phyloP scores from a whole-genome alignment of 2,329 filamentous ascomycete genomes.

The Ophiostoma quercus region DNA sequence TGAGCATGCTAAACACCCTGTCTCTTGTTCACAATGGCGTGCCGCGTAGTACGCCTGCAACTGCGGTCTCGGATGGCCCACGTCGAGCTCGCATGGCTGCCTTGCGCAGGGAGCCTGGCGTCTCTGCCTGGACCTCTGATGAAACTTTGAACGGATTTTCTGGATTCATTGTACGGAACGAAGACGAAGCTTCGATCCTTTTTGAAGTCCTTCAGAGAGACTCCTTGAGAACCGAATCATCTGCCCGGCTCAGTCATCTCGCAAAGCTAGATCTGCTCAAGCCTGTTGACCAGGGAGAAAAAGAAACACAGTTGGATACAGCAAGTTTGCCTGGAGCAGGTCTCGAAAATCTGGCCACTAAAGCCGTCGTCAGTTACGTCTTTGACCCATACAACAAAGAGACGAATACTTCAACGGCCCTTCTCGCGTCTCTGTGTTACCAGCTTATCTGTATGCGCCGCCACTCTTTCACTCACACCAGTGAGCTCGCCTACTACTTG shows the following conservation, averaged over 20 bases:
- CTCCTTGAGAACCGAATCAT: neutral
- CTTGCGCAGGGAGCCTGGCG: neutral
- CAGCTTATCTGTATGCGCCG: slow-evolving; percentile 2
- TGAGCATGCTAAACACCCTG: neutral
- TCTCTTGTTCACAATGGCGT: neutral
- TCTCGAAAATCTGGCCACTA: neutral
- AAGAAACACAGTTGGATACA: neutral
- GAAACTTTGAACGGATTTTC: neutral
- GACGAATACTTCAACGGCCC: neutral
- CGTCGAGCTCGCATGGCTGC: neutral
- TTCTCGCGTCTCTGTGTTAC: slow-evolving; percentile 5
- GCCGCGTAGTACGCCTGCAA: neutral
- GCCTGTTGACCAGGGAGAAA: neutral
- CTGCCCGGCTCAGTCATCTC: neutral
- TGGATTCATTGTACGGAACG: neutral
- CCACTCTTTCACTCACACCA: neutral
- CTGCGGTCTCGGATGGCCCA: neutral
- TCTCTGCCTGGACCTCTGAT: neutral
- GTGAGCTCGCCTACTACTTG: neutral
- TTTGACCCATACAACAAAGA: neutral
- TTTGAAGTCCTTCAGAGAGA: neutral
- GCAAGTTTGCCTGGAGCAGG: too few species aligned
- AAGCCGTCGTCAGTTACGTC: neutral
- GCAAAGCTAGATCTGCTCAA: neutral
- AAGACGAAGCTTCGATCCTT: neutral